These are phyloP conservation scores for Clarireedia paspali DNA, from an alignment of 2,329 filamentous ascomycete genomes.

Conservation along the genomic window DNA sequence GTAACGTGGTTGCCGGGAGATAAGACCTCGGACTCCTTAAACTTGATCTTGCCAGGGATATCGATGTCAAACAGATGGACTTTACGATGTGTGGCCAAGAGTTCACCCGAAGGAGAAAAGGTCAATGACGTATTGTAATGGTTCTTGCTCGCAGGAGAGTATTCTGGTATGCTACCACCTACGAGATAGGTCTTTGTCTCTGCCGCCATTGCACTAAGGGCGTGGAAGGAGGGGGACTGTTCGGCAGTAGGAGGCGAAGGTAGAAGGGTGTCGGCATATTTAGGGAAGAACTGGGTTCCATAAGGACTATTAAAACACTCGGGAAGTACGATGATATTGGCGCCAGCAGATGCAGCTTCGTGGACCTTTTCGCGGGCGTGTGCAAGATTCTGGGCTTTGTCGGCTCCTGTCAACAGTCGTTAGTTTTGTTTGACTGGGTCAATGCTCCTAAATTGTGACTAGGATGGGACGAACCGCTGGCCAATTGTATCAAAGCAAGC, in stretches of 20 bases:
- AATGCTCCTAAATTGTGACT: not conserved
- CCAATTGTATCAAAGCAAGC: slow-evolving; percentile 74
- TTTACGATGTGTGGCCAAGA: slow-evolving; percentile 87
- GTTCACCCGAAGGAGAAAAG: slow-evolving; percentile 68
- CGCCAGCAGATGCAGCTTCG: slow-evolving; percentile 67
- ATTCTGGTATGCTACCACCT: slow-evolving; percentile 88
- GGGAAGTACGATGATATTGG: slow-evolving; percentile 82
- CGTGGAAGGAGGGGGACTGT: slow-evolving; percentile 77
- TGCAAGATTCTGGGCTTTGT: slow-evolving; percentile 78
- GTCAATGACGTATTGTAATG: slow-evolving; percentile 89
- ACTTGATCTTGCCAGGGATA: slow-evolving; percentile 89
- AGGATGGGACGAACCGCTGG: slow-evolving; percentile 45
- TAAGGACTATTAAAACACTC: slow-evolving; percentile 99
- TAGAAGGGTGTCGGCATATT: slow-evolving; percentile 82
- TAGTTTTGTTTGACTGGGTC: slow-evolving; percentile 20
- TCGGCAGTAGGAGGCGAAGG: slow-evolving; percentile 64
- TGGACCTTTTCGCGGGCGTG: slow-evolving; percentile 77
- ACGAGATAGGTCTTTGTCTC: slow-evolving; percentile 76
- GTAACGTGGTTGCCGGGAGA: slow-evolving; percentile 80
- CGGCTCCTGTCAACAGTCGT: slow-evolving; percentile 43
- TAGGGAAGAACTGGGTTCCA: slow-evolving; percentile 81
- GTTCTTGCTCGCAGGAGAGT: slow-evolving; percentile 51
- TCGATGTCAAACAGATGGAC: slow-evolving; percentile 96
- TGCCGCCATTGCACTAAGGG: slow-evolving; percentile 69
- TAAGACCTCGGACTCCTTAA: slow-evolving; percentile 84